phyloP scores from a whole-genome alignment of 2,329 filamentous ascomycete species.

The Colletotrichum sp. region DNA sequence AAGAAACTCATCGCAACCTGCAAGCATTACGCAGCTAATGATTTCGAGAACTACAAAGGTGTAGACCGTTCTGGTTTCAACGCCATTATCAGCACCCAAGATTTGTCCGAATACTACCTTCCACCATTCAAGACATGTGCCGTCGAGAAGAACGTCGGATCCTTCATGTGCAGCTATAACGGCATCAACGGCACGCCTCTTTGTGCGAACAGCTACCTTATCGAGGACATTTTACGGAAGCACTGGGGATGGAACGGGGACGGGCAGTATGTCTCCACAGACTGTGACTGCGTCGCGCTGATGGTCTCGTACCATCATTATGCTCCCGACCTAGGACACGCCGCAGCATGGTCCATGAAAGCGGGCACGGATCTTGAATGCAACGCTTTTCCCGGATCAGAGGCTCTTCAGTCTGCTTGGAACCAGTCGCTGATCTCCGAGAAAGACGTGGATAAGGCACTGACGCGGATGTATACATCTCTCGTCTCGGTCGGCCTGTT shows the following conservation, averaged over 20 bases:
- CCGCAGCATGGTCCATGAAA: constrained; percentile 35
- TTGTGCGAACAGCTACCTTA: constrained; percentile 66
- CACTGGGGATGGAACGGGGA: constrained; percentile 69
- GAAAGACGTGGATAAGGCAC: constrained; percentile 42
- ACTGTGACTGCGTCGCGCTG: constrained; percentile 54
- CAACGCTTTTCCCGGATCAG: constrained; percentile 25
- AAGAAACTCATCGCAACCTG: constrained; percentile 58
- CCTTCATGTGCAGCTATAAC: constrained; percentile 69
- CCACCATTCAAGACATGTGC: constrained; percentile 70
- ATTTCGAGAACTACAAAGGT: constrained; percentile 53
- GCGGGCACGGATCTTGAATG: constrained; percentile 40
- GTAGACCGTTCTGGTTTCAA: constrained; percentile 58
- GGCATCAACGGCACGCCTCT: constrained; percentile 69
- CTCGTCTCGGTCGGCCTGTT: constrained; percentile 65
- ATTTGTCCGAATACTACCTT: constrained; percentile 72
- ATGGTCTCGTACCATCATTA: constrained; percentile 14
- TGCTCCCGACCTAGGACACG: constrained; percentile 29
- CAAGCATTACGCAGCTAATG: constrained; percentile 66
- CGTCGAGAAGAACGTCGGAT: constrained; percentile 59
- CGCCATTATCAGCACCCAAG: constrained; percentile 62
- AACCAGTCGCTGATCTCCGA: constrained; percentile 35
- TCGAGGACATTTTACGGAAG: constrained; percentile 67
- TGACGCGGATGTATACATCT: constrained; percentile 57
- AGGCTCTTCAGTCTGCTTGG: constrained; percentile 27
- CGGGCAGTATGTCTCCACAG: constrained; percentile 67